Percentiles rank a stretch among this genome's conserved stretches.
Evolutionary conservation across 805 yeast genomes (phyloP).

Genomic region (Teunomyces gatunensis): DNA sequence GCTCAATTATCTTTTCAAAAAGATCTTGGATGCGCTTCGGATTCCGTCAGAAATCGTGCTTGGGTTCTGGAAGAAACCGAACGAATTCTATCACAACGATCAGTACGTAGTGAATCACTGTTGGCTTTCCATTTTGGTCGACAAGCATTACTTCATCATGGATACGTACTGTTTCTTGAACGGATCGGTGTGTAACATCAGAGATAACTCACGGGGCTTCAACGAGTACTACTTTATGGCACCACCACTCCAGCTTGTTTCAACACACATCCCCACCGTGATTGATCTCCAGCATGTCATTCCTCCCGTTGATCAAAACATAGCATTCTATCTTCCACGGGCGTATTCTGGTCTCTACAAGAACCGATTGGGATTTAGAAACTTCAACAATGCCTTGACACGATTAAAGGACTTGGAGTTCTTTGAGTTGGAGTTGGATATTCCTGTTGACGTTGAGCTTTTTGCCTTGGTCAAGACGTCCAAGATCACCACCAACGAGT

Average conservation of each 20-base stretch:
- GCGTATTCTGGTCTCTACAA: slow-evolving; percentile 78
- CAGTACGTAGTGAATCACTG: slow-evolving; percentile 70
- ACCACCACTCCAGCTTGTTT: slow-evolving; percentile 71
- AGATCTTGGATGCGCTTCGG: slow-evolving; percentile 66
- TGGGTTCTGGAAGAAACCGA: slow-evolving; percentile 84
- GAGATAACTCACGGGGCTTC: slow-evolving; percentile 14
- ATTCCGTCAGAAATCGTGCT: slow-evolving; percentile 72
- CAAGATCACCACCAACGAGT: slow-evolving; percentile 44
- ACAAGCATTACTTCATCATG: slow-evolving; percentile 75
- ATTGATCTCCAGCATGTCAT: slow-evolving; percentile 79
- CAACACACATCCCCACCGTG: slow-evolving; percentile 82
- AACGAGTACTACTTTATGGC: slow-evolving; percentile 73
- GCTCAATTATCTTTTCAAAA: slow-evolving; percentile 71
- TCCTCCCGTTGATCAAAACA: slow-evolving; percentile 78
- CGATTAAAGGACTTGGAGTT: slow-evolving; percentile 72
- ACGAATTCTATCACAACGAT: slow-evolving; percentile 50
- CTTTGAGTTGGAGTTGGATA: slow-evolving; percentile 70
- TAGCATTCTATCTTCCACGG: slow-evolving; percentile 79
- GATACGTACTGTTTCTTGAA: slow-evolving; percentile 50
- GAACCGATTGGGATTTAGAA: slow-evolving; percentile 53
- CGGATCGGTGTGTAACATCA: slow-evolving; percentile 31
- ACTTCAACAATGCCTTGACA: slow-evolving; percentile 75
- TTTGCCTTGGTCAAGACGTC: slow-evolving; percentile 58
- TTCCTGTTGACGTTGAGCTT: slow-evolving; percentile 70
- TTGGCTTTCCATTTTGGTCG: slow-evolving; percentile 79